Evolutionary conservation across 768 basidiomycete genomes (phyloP).

Genomic region (Boletus subparvulus): DNA sequence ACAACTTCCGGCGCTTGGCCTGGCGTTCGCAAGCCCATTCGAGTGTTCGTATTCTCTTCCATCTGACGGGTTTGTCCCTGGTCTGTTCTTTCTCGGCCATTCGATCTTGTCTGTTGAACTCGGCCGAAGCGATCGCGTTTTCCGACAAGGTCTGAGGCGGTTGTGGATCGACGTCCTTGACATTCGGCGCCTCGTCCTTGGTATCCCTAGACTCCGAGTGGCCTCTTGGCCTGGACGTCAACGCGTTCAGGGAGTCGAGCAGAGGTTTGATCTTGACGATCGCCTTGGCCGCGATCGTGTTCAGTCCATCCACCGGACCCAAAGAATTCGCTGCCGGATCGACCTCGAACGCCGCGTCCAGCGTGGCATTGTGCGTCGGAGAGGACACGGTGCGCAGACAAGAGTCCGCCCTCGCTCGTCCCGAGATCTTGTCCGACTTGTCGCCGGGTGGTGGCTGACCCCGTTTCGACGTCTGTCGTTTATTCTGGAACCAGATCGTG

Average conservation of each 20-base stretch:
- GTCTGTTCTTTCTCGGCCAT: constrained; percentile 5
- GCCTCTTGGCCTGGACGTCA: constrained; percentile 11
- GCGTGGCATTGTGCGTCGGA: constrained; percentile 28
- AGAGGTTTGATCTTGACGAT: constrained; percentile 25
- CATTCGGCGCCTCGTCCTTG: neutral
- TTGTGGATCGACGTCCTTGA: neutral
- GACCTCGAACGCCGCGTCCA: constrained; percentile 7
- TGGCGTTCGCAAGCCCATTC: constrained; percentile 48
- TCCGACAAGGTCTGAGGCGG: neutral
- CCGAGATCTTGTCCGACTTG: neutral
- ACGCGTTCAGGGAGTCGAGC: constrained; percentile 16
- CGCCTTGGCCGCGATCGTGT: constrained; percentile 12
- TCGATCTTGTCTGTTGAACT: neutral
- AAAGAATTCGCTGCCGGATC: neutral
- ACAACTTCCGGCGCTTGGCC: constrained; percentile 36
- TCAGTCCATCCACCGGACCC: neutral
- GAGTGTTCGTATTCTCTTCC: constrained; percentile 34
- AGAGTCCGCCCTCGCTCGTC: constrained; percentile 17
- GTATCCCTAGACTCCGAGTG: neutral
- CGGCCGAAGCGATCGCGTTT: constrained; percentile 1
- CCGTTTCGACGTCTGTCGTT: constrained; percentile 55
- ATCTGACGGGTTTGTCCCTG: constrained; percentile 5
- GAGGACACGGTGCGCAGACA: constrained; percentile 30
- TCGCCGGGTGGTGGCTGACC: constrained; percentile 9
- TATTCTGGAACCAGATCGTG: constrained; percentile 85